Percentiles rank a stretch among this genome's conserved stretches.
Conservation (phyloP, 306 rosid species). For the Begonia loranthoides region DNA sequence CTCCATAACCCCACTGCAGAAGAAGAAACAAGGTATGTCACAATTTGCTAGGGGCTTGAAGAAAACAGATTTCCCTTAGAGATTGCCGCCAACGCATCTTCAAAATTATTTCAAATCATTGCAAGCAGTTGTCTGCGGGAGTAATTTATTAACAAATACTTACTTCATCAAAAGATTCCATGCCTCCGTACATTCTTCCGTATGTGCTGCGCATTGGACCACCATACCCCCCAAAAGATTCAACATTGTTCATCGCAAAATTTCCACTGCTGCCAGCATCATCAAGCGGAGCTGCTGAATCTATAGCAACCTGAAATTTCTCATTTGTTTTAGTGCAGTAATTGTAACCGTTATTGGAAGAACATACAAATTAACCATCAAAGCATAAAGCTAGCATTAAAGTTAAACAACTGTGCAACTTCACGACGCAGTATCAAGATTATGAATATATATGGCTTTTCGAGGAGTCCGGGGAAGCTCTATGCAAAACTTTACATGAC, state of each 20-base stretch:
- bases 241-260: slow-evolving; percentile 45
- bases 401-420: neutral
- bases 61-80: neutral
- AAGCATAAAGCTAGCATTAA: neutral
- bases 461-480: neutral
- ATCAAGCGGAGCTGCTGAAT: slow-evolving; percentile 86
- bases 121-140: neutral
- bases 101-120: neutral
- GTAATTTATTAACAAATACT: slow-evolving; percentile 13
- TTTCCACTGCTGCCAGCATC: slow-evolving; percentile 65
- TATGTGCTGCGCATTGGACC: slow-evolving; percentile 71
- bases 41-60: neutral
- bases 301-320: slow-evolving; percentile 33
- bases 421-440: neutral
- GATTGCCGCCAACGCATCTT: neutral
- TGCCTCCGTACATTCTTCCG: slow-evolving; percentile 88
- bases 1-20: slow-evolving; percentile 91
- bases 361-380: neutral
- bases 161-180: slow-evolving; percentile 70
- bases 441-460: neutral
- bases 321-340: neutral
- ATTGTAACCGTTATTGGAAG: neutral
- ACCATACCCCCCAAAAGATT: slow-evolving; percentile 58
- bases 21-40: slow-evolving; percentile 3
- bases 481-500: neutral